Evolutionary conservation across 495 filamentous ascomycete species (phyloP).

Genomic region (Hyphodiscus hymeniophilus): DNA sequence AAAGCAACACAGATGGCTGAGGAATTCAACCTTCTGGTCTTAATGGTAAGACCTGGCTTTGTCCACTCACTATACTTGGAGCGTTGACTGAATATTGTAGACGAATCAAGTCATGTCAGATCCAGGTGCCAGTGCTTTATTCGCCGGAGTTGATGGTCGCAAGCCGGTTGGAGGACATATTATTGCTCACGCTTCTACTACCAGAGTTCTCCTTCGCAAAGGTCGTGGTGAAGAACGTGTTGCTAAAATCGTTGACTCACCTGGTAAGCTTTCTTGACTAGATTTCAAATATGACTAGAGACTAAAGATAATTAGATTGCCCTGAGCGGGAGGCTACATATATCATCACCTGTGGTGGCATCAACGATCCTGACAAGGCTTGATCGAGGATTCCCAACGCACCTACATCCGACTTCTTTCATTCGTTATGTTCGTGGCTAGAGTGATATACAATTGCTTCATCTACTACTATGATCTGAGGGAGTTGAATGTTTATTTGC

Average conservation of each 20-base stretch:
- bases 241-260: constrained; percentile 72
- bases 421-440: not conserved
- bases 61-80: not conserved
- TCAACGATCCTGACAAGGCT: constrained; percentile 61
- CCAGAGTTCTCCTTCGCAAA: constrained; percentile 65
- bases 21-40: constrained; percentile 71
- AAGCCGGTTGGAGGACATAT: constrained; percentile 74
- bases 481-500: not conserved
- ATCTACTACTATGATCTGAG: not conserved
- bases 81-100: constrained; percentile 25
- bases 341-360: constrained; percentile 70
- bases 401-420: not conserved
- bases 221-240: constrained; percentile 73
- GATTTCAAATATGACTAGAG: not conserved
- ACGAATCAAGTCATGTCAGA: constrained; percentile 80
- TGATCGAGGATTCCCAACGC: constrained; percentile 1
- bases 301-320: constrained; percentile 42
- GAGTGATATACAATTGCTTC: not conserved
- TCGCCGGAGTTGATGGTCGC: constrained; percentile 67
- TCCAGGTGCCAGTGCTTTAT: constrained; percentile 73
- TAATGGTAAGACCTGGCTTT: constrained; percentile 45
- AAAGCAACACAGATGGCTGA: constrained; percentile 68
- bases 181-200: constrained; percentile 71
- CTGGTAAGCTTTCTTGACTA: constrained; percentile 37
- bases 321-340: constrained; percentile 73